Conservation (phyloP, 1,284 basidiomycete genomes). For the Lignosus rhinocerotis region DNA sequence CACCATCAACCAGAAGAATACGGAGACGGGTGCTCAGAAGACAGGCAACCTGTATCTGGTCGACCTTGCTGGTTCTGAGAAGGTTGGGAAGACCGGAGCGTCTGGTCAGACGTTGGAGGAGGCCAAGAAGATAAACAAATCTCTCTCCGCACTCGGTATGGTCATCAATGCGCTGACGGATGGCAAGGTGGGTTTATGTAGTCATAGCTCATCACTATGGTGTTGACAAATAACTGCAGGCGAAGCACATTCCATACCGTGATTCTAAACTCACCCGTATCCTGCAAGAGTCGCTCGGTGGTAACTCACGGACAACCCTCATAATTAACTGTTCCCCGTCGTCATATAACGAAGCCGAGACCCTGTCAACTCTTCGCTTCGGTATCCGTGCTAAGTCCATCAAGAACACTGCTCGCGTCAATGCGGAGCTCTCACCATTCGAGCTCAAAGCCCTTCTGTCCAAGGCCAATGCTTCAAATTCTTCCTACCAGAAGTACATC, state of each 20-base stretch:
- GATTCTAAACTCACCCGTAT: slow-evolving; percentile 99
- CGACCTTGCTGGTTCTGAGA: slow-evolving; percentile 98
- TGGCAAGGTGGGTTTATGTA: slow-evolving; percentile 68
- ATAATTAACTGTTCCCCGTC: slow-evolving; percentile 99
- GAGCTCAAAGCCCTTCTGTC: slow-evolving; percentile 93
- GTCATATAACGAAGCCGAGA: slow-evolving; percentile 96
- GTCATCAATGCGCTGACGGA: slow-evolving; percentile 99
- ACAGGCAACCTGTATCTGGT: slow-evolving; percentile 97
- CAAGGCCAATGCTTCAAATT: slow-evolving; percentile 88
- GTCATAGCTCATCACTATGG: neutral
- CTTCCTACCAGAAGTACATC: slow-evolving; percentile 86
- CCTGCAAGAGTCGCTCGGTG: slow-evolving; percentile 98
- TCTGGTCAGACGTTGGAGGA: slow-evolving; percentile 99
- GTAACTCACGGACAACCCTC: slow-evolving; percentile 97
- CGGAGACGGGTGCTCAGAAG: slow-evolving; percentile 94
- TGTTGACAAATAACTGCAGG: slow-evolving; percentile 46
- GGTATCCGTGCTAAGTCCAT: slow-evolving; percentile 99
- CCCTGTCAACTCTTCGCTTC: slow-evolving; percentile 95
- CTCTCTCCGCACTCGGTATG: slow-evolving; percentile 96
- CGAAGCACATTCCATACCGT: slow-evolving; percentile 97
- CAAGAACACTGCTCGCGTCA: slow-evolving; percentile 99
- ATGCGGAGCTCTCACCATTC: slow-evolving; percentile 94
- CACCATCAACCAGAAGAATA: slow-evolving; percentile 95
- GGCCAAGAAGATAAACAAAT: slow-evolving; percentile 99
- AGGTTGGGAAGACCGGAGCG: slow-evolving; percentile 99